Conservation (phyloP, 306 rosid genomes). For the Delonix regia region DNA sequence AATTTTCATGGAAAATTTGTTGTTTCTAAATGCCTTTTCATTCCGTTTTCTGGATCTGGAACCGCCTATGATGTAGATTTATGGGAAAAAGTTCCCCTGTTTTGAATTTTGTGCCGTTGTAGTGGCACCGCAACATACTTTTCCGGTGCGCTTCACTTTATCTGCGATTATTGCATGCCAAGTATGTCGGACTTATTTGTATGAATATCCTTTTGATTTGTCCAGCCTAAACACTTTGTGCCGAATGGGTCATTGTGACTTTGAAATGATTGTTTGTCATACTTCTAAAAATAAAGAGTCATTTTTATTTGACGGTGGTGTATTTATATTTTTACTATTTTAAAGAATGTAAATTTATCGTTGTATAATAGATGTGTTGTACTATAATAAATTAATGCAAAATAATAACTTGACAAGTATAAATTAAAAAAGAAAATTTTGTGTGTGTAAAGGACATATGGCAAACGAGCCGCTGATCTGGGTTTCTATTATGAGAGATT, state of each 20-base stretch:
- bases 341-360: too few relatives aligned
- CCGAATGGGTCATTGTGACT: neutral
- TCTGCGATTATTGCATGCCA: neutral
- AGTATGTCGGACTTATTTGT: neutral
- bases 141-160: conserved; percentile 4
- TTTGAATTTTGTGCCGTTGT: neutral
- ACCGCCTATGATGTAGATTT: neutral
- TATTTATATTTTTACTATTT: too few relatives aligned
- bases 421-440: too few relatives aligned
- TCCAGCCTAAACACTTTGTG: neutral
- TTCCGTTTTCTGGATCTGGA: conserved; percentile 21
- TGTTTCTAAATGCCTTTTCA: neutral
- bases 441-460: too few relatives aligned
- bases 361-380: too few relatives aligned
- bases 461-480: too few relatives aligned
- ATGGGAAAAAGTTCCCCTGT: too few relatives aligned
- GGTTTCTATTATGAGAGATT: too few relatives aligned
- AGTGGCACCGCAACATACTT: neutral
- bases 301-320: neutral
- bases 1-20: neutral
- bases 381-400: too few relatives aligned
- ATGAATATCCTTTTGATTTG: neutral
- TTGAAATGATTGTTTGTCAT: neutral
- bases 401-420: too few relatives aligned
- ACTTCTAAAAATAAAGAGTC: too few relatives aligned